phyloP scores from a whole-genome alignment of 116 monocot species.

The Papilionanthe hybrid region DNA sequence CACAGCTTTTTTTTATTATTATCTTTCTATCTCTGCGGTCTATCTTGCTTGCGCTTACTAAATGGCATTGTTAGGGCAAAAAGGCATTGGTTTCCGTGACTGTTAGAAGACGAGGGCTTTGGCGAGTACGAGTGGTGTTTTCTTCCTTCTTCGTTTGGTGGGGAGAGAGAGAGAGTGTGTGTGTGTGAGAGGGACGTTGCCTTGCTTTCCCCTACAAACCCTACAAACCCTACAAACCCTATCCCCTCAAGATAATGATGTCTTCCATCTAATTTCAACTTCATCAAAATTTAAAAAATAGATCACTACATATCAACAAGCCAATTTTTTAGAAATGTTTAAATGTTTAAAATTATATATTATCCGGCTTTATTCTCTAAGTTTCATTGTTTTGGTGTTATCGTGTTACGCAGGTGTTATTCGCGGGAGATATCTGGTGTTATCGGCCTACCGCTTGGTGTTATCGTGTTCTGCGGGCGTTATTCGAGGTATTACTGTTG shows the following conservation, averaged over 20 bases:
- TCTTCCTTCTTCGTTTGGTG: slow-evolving; percentile 11
- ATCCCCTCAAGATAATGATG: not conserved
- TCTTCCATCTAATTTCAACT: too few relatives aligned
- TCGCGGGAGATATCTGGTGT: too few relatives aligned
- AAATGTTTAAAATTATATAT: too few relatives aligned
- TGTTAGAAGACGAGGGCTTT: slow-evolving; percentile 26
- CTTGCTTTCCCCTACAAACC: slow-evolving; percentile 35
- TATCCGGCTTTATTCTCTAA: too few relatives aligned
- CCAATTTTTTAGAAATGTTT: too few relatives aligned
- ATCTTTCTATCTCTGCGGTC: slow-evolving; percentile 8
- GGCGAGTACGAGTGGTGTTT: slow-evolving; percentile 14
- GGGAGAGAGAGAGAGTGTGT: slow-evolving; percentile 19
- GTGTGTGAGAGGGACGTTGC: slow-evolving; percentile 45
- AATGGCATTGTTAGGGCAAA: not conserved
- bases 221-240: slow-evolving; percentile 37
- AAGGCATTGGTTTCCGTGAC: slow-evolving; percentile 35
- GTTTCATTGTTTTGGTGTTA: too few relatives aligned
- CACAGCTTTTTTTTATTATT: not conserved
- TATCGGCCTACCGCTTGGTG: too few relatives aligned
- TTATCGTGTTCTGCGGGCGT: too few relatives aligned
- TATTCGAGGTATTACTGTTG: too few relatives aligned
- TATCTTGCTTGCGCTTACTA: not conserved
- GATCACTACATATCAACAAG: too few relatives aligned
- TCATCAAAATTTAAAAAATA: not conserved
- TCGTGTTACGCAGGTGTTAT: too few relatives aligned